A percentile compares a stretch with the other conserved stretches of the same genome.
phyloP scores from a whole-genome alignment of 257 asterid species.

The Paraleonurus japonicus region DNA sequence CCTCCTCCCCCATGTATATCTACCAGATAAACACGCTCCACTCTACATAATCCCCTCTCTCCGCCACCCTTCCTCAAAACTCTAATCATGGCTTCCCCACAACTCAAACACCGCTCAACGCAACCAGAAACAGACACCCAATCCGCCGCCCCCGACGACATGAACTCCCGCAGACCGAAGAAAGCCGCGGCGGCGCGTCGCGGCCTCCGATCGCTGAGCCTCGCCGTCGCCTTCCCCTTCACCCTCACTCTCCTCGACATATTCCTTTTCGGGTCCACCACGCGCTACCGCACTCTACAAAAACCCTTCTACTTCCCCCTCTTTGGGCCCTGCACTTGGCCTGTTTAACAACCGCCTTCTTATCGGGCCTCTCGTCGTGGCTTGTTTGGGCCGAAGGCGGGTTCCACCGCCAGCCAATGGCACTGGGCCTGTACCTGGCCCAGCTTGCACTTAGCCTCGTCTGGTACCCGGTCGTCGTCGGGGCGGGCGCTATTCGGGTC shows the following conservation, averaged over 20 bases:
- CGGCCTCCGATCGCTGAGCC: constrained; percentile 63
- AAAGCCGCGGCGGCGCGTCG: constrained; percentile 51
- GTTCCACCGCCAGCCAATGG: constrained; percentile 62
- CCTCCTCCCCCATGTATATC: constrained; percentile 22
- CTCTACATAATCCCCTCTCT: constrained; percentile 21
- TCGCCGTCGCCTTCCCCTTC: constrained; percentile 68
- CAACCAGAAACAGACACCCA: not conserved
- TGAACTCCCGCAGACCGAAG: constrained; percentile 34
- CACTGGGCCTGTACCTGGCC: constrained; percentile 51
- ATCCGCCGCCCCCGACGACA: constrained; percentile 1
- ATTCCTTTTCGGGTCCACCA: constrained; percentile 58
- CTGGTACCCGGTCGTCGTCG: constrained; percentile 85
- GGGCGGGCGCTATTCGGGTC: constrained; percentile 50
- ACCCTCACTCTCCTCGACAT: constrained; percentile 51
- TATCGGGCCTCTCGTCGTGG: constrained; percentile 87
- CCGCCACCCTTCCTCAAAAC: constrained; percentile 11
- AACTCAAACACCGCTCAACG: constrained; percentile 56
- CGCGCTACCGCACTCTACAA: constrained; percentile 47
- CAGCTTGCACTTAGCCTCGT: constrained; percentile 57
- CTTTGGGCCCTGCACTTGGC: constrained; percentile 82
- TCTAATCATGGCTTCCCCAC: constrained; percentile 47
- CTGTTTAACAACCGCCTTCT: constrained; percentile 46
- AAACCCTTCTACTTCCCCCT: constrained; percentile 77
- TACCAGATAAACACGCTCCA: constrained; percentile 34
- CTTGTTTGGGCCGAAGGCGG: constrained; percentile 97